These are phyloP conservation scores for Aspergillus ochraceus DNA, from an alignment of 2,329 filamentous ascomycete species.

Conservation along the genomic window DNA sequence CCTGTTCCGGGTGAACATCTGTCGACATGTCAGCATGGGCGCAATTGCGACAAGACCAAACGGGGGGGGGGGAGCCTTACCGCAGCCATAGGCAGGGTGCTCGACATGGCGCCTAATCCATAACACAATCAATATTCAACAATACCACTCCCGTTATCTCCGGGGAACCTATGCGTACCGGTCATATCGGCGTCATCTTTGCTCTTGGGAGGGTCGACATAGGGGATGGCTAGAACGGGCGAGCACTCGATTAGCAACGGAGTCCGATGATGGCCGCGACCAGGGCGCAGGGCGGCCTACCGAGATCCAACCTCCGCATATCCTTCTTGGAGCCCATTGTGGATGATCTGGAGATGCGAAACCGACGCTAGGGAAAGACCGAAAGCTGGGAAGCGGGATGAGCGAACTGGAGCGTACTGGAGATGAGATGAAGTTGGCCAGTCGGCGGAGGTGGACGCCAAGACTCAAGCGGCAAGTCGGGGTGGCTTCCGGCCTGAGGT, in stretches of 20 bases:
- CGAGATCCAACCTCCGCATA: slow-evolving; percentile 71
- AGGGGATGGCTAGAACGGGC: slow-evolving; percentile 72
- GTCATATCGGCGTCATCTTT: slow-evolving; percentile 67
- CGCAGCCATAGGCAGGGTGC: slow-evolving; percentile 90
- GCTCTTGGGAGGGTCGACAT: slow-evolving; percentile 71
- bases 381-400: slow-evolving; percentile 1
- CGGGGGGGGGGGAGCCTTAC: slow-evolving; percentile 45
- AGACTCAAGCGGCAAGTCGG: slow-evolving; percentile 20
- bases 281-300: slow-evolving; percentile 48
- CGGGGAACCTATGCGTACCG: slow-evolving; percentile 48
- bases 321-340: slow-evolving; percentile 71
- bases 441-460: slow-evolving; percentile 18
- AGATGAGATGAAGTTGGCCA: slow-evolving; percentile 5
- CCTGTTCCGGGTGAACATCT: slow-evolving; percentile 90
- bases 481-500: background rate
- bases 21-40: slow-evolving; percentile 19
- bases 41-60: background rate
- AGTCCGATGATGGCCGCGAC: background rate
- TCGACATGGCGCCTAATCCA: slow-evolving; percentile 59
- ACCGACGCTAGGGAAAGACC: background rate
- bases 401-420: slow-evolving; percentile 5
- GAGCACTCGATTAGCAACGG: background rate
- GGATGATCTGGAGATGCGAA: slow-evolving; percentile 2
- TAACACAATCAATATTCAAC: slow-evolving; percentile 17
- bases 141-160: background rate